Evolutionary conservation across 2,329 filamentous ascomycete species (phyloP).

Genomic region (Coniella lustricola): DNA sequence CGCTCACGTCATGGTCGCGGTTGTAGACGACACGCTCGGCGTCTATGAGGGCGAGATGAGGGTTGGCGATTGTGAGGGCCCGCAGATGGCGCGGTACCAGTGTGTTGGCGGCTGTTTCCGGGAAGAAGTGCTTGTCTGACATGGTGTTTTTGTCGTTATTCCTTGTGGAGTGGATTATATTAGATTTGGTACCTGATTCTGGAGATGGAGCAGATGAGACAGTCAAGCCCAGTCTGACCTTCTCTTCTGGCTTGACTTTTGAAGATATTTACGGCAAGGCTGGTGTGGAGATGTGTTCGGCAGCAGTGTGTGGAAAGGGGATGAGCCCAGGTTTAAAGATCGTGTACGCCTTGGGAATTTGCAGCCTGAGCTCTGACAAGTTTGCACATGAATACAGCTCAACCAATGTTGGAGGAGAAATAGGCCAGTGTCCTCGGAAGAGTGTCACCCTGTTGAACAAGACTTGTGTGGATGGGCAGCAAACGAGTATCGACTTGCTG

Average conservation of each 20-base stretch:
- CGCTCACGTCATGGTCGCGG: slow-evolving; percentile 33
- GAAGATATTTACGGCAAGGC: too few relatives aligned
- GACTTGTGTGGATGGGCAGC: not conserved
- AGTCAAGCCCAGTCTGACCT: too few relatives aligned
- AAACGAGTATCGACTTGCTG: not conserved
- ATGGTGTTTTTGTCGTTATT: slow-evolving; percentile 25
- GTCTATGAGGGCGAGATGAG: slow-evolving; percentile 1
- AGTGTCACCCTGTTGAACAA: not conserved
- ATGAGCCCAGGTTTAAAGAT: not conserved
- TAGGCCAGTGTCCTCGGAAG: not conserved
- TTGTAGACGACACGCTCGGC: slow-evolving; percentile 32
- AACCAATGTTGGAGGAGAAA: too few relatives aligned
- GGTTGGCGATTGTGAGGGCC: not conserved
- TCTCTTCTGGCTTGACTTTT: too few relatives aligned
- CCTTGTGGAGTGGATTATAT: too few relatives aligned
- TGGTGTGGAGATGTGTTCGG: too few relatives aligned
- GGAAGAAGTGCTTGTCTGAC: slow-evolving; percentile 49
- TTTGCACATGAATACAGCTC: too few relatives aligned
- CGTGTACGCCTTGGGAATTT: not conserved
- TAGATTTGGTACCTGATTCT: too few relatives aligned
- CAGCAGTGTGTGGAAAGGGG: not conserved
- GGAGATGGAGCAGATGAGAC: too few relatives aligned
- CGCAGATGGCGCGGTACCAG: slow-evolving; percentile 42
- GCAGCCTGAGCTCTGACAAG: not conserved
- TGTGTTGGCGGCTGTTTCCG: slow-evolving; percentile 35